A percentile compares a stretch with the other conserved stretches of the same genome.
These are phyloP conservation scores for Botryosphaeria dothidea DNA, from an alignment of 2,329 filamentous ascomycete species.

Conservation along the genomic window DNA sequence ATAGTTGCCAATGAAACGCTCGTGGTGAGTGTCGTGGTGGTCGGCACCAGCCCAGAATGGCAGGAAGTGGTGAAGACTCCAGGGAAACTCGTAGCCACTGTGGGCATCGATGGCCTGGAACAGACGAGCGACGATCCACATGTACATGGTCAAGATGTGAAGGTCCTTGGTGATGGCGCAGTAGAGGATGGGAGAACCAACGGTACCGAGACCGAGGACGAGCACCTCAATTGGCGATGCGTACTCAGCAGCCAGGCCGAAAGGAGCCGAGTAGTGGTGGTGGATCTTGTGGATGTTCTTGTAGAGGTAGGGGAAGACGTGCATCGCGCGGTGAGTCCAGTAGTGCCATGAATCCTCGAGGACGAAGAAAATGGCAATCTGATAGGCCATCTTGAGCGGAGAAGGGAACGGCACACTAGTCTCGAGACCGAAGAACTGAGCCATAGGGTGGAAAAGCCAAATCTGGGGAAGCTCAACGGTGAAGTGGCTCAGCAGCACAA, in stretches of 20 bases:
- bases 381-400: conserved; percentile 80
- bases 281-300: conserved; percentile 98
- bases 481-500: conserved; percentile 93
- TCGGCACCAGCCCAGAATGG: conserved; percentile 98
- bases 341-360: conserved; percentile 98
- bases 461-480: conserved; percentile 98
- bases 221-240: conserved; percentile 97
- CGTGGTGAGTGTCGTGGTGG: conserved; percentile 96
- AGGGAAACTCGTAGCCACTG: conserved; percentile 97
- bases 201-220: conserved; percentile 84
- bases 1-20: conserved; percentile 98
- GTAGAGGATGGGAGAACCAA: conserved; percentile 81
- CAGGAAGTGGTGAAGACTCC: conserved; percentile 91
- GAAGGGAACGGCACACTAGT: conserved; percentile 89
- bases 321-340: conserved; percentile 89
- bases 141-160: conserved; percentile 96
- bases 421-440: conserved; percentile 85
- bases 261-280: conserved; percentile 97
- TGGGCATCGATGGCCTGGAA: conserved; percentile 98
- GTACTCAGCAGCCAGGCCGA: conserved; percentile 95
- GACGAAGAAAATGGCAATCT: conserved; percentile 92
- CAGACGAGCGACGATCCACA: conserved; percentile 89
- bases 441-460: conserved; percentile 98
- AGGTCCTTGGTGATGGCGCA: conserved; percentile 80
- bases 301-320: conserved; percentile 87